Percentiles rank a stretch among this genome's conserved stretches.
phyloP scores from a whole-genome alignment of 1,139 yeast species.

The Taphrina populina region DNA sequence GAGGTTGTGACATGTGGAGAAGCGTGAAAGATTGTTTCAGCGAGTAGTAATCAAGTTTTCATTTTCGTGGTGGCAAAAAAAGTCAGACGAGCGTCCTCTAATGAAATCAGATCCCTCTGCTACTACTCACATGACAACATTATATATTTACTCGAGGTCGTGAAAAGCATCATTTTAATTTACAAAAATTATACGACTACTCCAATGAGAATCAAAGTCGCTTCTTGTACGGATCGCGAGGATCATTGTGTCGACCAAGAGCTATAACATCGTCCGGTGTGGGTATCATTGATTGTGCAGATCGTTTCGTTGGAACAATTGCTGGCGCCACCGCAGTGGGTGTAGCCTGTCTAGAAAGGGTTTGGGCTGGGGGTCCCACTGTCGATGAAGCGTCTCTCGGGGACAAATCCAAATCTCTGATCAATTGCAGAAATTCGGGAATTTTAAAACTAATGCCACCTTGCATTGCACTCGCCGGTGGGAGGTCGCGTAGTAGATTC shows the following conservation, averaged over 20 bases:
- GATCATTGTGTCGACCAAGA: conserved; percentile 27
- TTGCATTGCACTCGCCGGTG: conserved; percentile 42
- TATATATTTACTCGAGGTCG: too few species aligned
- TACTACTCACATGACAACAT: too few species aligned
- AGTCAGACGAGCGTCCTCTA: too few species aligned
- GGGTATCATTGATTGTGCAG: conserved; percentile 24
- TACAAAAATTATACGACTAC: too few species aligned
- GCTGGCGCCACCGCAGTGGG: conserved; percentile 13
- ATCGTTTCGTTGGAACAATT: conserved; percentile 12
- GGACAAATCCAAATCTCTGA: conserved; percentile 11
- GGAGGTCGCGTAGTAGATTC: conserved; percentile 42
- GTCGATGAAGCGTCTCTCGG: neutral
- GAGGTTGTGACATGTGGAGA: too few species aligned
- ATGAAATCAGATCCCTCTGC: too few species aligned
- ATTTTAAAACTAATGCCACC: conserved; percentile 32
- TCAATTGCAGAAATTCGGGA: conserved; percentile 34
- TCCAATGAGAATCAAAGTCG: conserved; percentile 17
- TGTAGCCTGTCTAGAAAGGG: conserved; percentile 5
- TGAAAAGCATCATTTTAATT: too few species aligned
- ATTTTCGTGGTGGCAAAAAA: too few species aligned
- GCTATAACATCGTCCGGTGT: conserved; percentile 28
- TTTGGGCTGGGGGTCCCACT: neutral
- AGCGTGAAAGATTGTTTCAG: too few species aligned
- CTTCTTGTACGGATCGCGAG: conserved; percentile 25
- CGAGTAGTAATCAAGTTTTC: too few species aligned